Evolutionary conservation across 192 early-diverging fungal species (phyloP).

Genomic region (Coemansia brasiliensis): DNA sequence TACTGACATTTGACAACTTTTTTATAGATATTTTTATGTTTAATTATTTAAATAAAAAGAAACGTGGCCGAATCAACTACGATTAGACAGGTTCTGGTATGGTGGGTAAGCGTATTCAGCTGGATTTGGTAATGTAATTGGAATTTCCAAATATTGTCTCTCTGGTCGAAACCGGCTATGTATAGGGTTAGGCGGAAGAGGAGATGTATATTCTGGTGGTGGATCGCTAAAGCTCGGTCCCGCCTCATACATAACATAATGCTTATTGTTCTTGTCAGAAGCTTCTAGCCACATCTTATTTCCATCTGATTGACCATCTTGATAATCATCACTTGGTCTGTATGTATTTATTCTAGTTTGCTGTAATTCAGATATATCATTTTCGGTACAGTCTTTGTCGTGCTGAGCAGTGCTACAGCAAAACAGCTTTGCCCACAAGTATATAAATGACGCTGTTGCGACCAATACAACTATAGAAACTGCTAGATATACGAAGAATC

Average conservation of each 20-base stretch:
- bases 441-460: neutral
- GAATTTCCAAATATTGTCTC: neutral
- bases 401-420: neutral
- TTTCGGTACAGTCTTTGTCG: no score
- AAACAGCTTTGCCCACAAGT: neutral
- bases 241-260: neutral
- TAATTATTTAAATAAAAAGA: no score
- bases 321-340: no score
- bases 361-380: no score
- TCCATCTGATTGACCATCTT: neutral
- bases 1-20: no score
- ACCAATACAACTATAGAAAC: neutral
- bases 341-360: no score
- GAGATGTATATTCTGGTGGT: slow-evolving; percentile 2
- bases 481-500: neutral
- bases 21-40: no score
- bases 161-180: neutral
- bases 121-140: neutral
- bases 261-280: neutral
- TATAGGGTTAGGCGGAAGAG: neutral
- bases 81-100: no score
- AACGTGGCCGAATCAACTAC: no score
- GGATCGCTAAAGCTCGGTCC: neutral
- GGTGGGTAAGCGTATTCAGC: no score
- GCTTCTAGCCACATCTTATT: neutral